Percentiles rank a stretch among this genome's conserved stretches.
Conservation (phyloP, 495 filamentous ascomycete genomes). For the Neurospora sp. region DNA sequence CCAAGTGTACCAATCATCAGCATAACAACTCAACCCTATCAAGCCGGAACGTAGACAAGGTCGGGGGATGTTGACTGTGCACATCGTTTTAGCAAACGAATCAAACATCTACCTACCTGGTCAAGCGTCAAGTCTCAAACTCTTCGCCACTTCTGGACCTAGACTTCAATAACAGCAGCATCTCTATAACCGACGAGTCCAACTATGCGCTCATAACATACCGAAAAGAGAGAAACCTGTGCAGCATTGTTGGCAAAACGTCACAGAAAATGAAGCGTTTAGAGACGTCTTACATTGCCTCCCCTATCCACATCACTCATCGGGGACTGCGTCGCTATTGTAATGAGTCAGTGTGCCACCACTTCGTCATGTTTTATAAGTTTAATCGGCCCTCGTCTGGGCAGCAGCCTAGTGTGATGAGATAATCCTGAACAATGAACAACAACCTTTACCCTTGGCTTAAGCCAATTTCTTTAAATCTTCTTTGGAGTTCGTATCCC, state of each 20-base stretch:
- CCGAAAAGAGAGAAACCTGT: background rate
- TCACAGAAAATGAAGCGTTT: background rate
- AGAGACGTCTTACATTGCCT: background rate
- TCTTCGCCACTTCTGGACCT: background rate
- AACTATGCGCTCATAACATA: background rate
- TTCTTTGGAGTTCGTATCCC: background rate
- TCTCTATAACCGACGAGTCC: background rate
- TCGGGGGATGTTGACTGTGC: background rate
- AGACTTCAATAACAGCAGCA: background rate
- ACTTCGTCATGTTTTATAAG: background rate
- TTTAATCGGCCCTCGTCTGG: background rate
- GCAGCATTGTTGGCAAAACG: background rate
- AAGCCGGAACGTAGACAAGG: background rate
- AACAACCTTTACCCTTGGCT: background rate
- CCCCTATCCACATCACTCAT: background rate
- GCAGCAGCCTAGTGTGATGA: background rate
- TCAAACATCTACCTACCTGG: background rate
- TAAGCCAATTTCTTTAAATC: background rate
- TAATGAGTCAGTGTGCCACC: background rate
- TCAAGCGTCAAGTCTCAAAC: background rate
- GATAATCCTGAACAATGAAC: background rate
- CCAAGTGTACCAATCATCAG: background rate
- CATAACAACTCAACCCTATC: background rate
- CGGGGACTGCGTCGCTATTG: background rate
- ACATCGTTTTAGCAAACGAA: background rate